Conservation (phyloP, 805 yeast species). For the Wickerhamomyces strasburgensis region DNA sequence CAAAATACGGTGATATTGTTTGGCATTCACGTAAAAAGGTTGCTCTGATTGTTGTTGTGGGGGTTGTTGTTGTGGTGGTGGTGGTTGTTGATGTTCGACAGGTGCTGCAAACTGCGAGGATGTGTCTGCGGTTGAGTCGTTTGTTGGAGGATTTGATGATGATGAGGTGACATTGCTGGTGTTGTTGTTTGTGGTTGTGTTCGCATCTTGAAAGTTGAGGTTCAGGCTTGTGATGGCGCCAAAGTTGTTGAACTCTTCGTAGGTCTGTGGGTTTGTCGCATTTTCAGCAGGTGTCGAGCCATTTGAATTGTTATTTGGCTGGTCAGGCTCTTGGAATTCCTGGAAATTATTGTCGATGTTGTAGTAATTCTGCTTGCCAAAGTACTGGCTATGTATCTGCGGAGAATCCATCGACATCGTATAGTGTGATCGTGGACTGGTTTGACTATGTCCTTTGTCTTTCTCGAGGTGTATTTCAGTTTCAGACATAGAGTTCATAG, state of each 20-base stretch:
- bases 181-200: conserved; percentile 2
- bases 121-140: no score
- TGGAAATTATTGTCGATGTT: background rate
- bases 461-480: background rate
- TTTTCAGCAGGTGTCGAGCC: background rate
- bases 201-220: conserved; percentile 12
- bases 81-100: conserved; percentile 1
- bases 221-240: conserved; percentile 18
- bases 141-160: background rate
- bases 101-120: no score
- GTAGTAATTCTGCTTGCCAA: background rate
- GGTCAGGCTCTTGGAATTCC: background rate
- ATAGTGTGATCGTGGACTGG: no score
- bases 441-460: no score
- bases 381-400: background rate
- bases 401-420: background rate
- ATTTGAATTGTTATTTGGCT: background rate
- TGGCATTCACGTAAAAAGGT: conserved; percentile 96
- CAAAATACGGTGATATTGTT: conserved; percentile 91
- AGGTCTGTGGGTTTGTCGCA: background rate
- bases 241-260: conserved; percentile 20
- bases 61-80: conserved; percentile 1
- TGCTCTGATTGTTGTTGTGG: conserved; percentile 47
- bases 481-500: no score
- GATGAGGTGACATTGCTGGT: background rate